These are phyloP conservation scores for Wickerhamiella vanderwaltii DNA, from an alignment of 805 yeast species.

Conservation along the genomic window DNA sequence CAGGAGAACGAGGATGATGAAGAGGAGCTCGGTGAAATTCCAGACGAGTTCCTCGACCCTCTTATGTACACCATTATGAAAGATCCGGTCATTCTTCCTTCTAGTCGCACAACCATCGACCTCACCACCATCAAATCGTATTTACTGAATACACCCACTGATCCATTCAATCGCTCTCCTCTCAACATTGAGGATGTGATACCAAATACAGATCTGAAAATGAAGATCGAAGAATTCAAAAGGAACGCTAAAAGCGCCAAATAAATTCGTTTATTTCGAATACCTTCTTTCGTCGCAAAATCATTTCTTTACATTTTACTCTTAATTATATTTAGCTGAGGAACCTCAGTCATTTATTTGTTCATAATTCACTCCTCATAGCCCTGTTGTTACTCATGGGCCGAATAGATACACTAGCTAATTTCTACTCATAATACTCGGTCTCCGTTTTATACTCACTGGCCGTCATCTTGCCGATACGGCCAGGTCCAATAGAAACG, in stretches of 20 bases:
- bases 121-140: conserved; percentile 88
- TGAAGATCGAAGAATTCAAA: conserved; percentile 49
- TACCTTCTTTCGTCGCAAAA: too few species aligned
- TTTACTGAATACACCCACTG: conserved; percentile 85
- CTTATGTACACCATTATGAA: conserved; percentile 91
- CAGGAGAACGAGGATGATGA: conserved; percentile 67
- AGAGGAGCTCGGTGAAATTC: conserved; percentile 78
- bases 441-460: conserved; percentile 6
- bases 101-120: conserved; percentile 75
- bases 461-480: conserved; percentile 21
- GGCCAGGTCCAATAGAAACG: conserved; percentile 25
- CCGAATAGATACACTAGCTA: too few species aligned
- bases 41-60: conserved; percentile 95
- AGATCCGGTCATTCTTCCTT: conserved; percentile 90
- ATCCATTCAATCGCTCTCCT: conserved; percentile 93
- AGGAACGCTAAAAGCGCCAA: conserved; percentile 4
- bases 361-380: too few species aligned
- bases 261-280: too few species aligned
- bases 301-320: too few species aligned
- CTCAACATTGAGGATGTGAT: conserved; percentile 76
- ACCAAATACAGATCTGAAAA: conserved; percentile 60
- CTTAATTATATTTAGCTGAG: too few species aligned
- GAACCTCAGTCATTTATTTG: too few species aligned
- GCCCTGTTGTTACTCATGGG: too few species aligned
- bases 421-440: conserved; percentile 3